Percentiles rank a stretch among this genome's conserved stretches.
These are phyloP conservation scores for Aspergillus hancockii DNA, from an alignment of 495 filamentous ascomycete species.

Conservation along the genomic window DNA sequence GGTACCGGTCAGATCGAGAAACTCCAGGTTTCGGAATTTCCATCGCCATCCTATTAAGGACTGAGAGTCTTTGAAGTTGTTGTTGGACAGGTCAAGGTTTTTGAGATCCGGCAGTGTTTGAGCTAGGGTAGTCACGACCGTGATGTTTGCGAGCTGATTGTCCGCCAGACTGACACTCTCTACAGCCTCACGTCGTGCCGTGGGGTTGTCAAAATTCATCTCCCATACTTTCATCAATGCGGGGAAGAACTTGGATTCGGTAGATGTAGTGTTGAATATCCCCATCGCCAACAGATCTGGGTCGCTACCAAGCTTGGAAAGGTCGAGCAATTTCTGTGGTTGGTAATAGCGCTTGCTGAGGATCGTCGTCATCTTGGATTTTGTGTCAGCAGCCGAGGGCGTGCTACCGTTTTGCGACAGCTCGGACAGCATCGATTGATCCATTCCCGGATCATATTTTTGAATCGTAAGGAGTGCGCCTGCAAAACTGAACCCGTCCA, in stretches of 20 bases:
- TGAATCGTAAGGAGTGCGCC: conserved; percentile 59
- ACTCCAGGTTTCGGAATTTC: conserved; percentile 74
- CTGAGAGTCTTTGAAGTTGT: conserved; percentile 64
- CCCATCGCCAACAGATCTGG: conserved; percentile 66
- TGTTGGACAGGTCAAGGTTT: conserved; percentile 81
- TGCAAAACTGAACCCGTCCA: conserved; percentile 67
- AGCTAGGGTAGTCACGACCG: conserved; percentile 68
- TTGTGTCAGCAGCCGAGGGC: conserved; percentile 45
- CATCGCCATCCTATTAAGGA: conserved; percentile 67
- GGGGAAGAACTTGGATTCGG: conserved; percentile 85
- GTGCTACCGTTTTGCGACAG: conserved; percentile 24
- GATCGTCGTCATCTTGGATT: conserved; percentile 53
- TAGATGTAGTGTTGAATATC: conserved; percentile 68
- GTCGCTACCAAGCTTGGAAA: conserved; percentile 74
- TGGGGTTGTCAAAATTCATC: conserved; percentile 61
- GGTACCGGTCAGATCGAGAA: conserved; percentile 74
- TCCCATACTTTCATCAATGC: conserved; percentile 83
- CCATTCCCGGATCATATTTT: conserved; percentile 30
- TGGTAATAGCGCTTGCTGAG: conserved; percentile 72
- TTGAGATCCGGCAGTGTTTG: conserved; percentile 77
- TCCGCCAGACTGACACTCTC: conserved; percentile 73
- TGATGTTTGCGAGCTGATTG: conserved; percentile 71
- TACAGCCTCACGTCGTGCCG: conserved; percentile 70
- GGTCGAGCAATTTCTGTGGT: conserved; percentile 70
- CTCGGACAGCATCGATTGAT: conserved; percentile 22